These are phyloP conservation scores for Colletotrichum sp. DNA, from an alignment of 2,329 filamentous ascomycete genomes.

Conservation along the genomic window DNA sequence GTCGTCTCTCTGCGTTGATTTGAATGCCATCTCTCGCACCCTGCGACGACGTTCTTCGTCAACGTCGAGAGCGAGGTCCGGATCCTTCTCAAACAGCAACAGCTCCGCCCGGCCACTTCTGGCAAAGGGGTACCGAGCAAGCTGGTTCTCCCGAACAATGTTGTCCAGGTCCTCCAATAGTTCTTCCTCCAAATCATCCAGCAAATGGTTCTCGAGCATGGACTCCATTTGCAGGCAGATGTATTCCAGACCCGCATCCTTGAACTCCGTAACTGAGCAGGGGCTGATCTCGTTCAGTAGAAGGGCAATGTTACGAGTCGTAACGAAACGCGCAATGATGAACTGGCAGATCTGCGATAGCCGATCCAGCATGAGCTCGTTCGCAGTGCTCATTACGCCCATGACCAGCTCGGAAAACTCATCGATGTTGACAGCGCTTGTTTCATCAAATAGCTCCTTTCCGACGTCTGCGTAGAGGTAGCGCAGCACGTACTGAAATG, in stretches of 20 bases:
- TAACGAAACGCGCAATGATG: constrained; percentile 83
- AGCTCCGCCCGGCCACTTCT: constrained; percentile 76
- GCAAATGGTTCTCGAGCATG: constrained; percentile 87
- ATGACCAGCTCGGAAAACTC: constrained; percentile 89
- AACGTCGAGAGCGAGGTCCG: constrained; percentile 67
- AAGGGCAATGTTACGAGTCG: constrained; percentile 82
- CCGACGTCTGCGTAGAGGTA: constrained; percentile 87
- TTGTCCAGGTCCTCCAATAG: constrained; percentile 81
- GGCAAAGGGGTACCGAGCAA: constrained; percentile 77
- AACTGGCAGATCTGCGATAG: constrained; percentile 90
- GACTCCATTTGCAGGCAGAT: constrained; percentile 89
- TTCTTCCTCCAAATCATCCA: constrained; percentile 86
- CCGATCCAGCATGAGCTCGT: constrained; percentile 94
- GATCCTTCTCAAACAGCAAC: constrained; percentile 68
- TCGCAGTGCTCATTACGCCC: constrained; percentile 87
- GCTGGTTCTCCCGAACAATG: constrained; percentile 82
- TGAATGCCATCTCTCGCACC: constrained; percentile 79
- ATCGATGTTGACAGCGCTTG: constrained; percentile 75
- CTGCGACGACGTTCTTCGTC: constrained; percentile 73
- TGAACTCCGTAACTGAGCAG: constrained; percentile 84
- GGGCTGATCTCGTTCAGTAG: constrained; percentile 87
- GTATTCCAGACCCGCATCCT: constrained; percentile 87
- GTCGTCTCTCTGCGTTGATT: constrained; percentile 65
- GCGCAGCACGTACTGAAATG: constrained; percentile 80
- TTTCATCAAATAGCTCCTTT: constrained; percentile 79